Evolutionary conservation across 2,329 filamentous ascomycete genomes (phyloP).

Genomic region (Colletotrichum scovillei): DNA sequence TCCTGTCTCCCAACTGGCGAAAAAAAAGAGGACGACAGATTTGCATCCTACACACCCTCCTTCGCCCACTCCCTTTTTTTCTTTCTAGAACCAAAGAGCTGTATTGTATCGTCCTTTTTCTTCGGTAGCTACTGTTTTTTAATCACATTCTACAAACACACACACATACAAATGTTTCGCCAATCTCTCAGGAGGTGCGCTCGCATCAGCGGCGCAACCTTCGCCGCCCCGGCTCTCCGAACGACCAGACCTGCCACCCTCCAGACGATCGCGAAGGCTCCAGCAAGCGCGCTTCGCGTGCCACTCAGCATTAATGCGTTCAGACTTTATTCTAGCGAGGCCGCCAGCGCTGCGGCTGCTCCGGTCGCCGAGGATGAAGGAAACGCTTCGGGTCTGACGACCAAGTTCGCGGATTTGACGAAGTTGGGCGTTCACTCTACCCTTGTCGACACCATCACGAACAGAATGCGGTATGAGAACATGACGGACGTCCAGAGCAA

Average conservation of each 20-base stretch:
- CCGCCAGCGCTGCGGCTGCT: constrained; percentile 41
- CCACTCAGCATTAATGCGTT: constrained; percentile 24
- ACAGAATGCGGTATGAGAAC: constrained; percentile 78
- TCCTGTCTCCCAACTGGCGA: constrained; percentile 34
- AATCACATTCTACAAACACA: background rate
- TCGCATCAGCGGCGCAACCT: constrained; percentile 45
- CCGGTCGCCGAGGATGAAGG: constrained; percentile 20
- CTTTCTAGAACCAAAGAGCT: background rate
- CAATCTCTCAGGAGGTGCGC: constrained; percentile 52
- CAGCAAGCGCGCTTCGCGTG: constrained; percentile 14
- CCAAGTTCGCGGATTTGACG: constrained; percentile 54
- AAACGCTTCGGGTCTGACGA: constrained; percentile 36
- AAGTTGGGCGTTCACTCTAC: constrained; percentile 67
- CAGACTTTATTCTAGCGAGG: constrained; percentile 54
- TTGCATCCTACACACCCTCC: background rate
- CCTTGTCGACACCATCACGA: constrained; percentile 75
- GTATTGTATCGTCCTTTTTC: constrained; percentile 3
- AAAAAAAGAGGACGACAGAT: constrained; percentile 17
- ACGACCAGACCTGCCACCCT: constrained; percentile 28
- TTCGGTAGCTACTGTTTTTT: constrained; percentile 12
- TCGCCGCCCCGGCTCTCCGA: constrained; percentile 26
- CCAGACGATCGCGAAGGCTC: constrained; percentile 28
- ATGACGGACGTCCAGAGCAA: constrained; percentile 95
- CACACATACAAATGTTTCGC: constrained; percentile 35
- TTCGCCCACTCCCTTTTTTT: background rate